These are phyloP conservation scores for Rhynchosporium graminicola DNA, from an alignment of 2,329 filamentous ascomycete species.

Conservation along the genomic window DNA sequence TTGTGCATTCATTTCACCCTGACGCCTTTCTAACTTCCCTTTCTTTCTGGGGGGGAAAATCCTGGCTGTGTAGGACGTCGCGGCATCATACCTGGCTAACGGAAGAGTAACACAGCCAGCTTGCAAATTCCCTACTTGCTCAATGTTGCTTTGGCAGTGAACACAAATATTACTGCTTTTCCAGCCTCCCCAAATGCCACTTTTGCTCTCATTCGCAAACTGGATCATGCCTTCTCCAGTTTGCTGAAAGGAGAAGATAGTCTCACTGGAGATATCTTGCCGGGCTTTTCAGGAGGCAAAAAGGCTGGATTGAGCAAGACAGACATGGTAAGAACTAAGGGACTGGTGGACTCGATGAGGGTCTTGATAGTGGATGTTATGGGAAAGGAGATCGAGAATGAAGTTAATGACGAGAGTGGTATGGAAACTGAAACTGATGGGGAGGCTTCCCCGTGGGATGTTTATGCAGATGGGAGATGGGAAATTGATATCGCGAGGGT, in stretches of 20 bases:
- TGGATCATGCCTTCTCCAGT: conserved; percentile 82
- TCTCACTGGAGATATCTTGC: conserved; percentile 63
- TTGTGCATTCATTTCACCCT: too few species aligned
- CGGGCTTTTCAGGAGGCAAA: conserved; percentile 66
- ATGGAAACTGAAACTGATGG: conserved; percentile 41
- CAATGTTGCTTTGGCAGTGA: conserved; percentile 71
- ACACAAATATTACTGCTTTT: conserved; percentile 72
- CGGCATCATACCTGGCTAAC: conserved; percentile 7
- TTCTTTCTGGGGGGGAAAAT: too few species aligned
- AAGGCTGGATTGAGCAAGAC: conserved; percentile 67
- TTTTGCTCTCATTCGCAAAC: conserved; percentile 71
- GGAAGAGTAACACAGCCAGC: conserved; percentile 52
- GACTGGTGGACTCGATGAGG: conserved; percentile 75
- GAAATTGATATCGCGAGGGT: conserved; percentile 73
- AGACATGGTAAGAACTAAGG: conserved; percentile 85
- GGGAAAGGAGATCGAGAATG: conserved; percentile 51
- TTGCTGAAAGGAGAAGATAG: conserved; percentile 69
- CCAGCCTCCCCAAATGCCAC: conserved; percentile 66
- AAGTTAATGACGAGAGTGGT: conserved; percentile 4
- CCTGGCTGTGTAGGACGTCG: too few species aligned
- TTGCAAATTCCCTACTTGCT: conserved; percentile 85
- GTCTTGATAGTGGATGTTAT: conserved; percentile 69
- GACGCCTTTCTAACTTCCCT: background rate
- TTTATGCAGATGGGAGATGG: conserved; percentile 54
- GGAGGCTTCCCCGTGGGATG: conserved; percentile 38